These are phyloP conservation scores for Amaranthus tricolor DNA, from an alignment of 179 eudicot species.

Conservation along the genomic window DNA sequence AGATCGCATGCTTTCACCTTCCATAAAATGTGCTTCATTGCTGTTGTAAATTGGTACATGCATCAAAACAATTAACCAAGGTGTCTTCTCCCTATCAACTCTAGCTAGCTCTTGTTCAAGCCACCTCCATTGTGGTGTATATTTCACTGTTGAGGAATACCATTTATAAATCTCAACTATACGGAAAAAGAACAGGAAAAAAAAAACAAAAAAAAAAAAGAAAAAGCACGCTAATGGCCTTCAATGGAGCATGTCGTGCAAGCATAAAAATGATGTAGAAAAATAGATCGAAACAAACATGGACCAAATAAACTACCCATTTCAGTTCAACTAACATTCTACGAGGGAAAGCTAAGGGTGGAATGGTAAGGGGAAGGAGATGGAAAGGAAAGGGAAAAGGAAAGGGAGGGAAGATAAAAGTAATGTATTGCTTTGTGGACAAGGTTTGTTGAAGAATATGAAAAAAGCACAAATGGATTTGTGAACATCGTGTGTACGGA, in stretches of 20 bases:
- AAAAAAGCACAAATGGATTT: no score
- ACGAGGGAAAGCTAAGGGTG: no score
- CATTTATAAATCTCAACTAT: background rate
- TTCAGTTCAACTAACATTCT: background rate
- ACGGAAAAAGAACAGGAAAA: background rate
- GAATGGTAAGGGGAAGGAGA: no score
- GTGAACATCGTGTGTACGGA: no score
- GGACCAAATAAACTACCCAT: background rate
- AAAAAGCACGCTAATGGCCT: background rate
- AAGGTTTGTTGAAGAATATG: no score
- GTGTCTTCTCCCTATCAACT: conserved; percentile 86
- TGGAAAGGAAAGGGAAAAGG: no score
- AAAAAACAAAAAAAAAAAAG: background rate
- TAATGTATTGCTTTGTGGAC: no score
- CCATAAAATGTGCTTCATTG: conserved; percentile 85
- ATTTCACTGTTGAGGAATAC: conserved; percentile 60
- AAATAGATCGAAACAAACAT: background rate
- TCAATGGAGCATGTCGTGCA: background rate
- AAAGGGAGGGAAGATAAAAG: no score
- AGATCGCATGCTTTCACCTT: conserved; percentile 89
- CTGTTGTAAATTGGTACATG: conserved; percentile 90
- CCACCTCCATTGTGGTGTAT: conserved; percentile 93
- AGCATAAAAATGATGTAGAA: background rate
- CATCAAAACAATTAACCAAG: conserved; percentile 95
- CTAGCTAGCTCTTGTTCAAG: conserved; percentile 54